phyloP scores from a whole-genome alignment of 768 basidiomycete species.

The Lactarius trivialis region DNA sequence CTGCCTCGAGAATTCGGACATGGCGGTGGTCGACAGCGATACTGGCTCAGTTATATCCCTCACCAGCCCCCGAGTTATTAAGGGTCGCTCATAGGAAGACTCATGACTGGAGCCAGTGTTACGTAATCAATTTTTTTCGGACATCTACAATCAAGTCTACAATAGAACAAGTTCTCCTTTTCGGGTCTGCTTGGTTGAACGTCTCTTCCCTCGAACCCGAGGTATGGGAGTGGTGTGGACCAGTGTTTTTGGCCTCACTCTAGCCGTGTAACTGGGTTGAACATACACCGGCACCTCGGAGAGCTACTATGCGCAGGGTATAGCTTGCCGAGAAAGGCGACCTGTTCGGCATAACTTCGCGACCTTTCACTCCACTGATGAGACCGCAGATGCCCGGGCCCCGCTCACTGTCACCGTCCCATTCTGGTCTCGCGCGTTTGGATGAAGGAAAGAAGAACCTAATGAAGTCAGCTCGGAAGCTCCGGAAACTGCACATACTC shows the following conservation, averaged over 20 bases:
- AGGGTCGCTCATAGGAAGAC: neutral
- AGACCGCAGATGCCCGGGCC: neutral
- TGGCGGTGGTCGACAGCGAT: neutral
- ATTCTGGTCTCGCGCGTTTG: neutral
- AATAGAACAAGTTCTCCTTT: neutral
- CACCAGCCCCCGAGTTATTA: neutral
- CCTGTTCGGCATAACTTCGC: neutral
- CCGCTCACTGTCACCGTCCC: neutral
- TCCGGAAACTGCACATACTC: neutral
- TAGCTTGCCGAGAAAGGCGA: neutral
- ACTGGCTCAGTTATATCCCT: neutral
- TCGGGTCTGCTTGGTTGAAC: neutral
- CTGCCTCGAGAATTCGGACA: slow-evolving; percentile 13
- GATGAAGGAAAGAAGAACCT: neutral
- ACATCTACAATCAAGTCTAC: no score
- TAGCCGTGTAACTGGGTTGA: no score
- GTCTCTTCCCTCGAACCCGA: no score
- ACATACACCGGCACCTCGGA: no score
- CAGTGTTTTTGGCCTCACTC: no score
- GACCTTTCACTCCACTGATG: neutral
- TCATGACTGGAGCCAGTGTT: neutral
- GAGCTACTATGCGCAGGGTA: no score
- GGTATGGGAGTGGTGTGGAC: no score
- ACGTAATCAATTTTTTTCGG: neutral
- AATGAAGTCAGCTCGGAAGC: neutral